Evolutionary conservation across 176 grass and related monocot species (phyloP).

Genomic region (Sorghum bicolor): Sorghum_bicolor_NCBIv3 NC_012870.2:78619501-78620000

Average conservation of each 20-base stretch:
- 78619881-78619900: constrained; percentile 51
- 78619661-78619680: constrained; percentile 42
- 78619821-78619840: constrained; percentile 54
- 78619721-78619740: constrained; percentile 40
- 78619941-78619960: constrained; percentile 59
- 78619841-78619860: constrained; percentile 47
- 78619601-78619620: constrained; percentile 59
- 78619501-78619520: constrained; percentile 83
- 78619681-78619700: constrained; percentile 40
- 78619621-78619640: constrained; percentile 61
- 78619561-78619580: constrained; percentile 48
- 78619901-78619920: constrained; percentile 40
- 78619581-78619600: constrained; percentile 58
- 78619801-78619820: constrained; percentile 62
- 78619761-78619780: constrained; percentile 38
- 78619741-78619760: constrained; percentile 33
- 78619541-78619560: constrained; percentile 30
- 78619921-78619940: constrained; percentile 61
- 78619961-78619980: constrained; percentile 48
- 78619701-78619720: constrained; percentile 65
- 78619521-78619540: not conserved
- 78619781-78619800: constrained; percentile 62
- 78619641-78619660: constrained; percentile 70
- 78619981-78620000: not conserved
- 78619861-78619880: constrained; percentile 54